phyloP scores from a whole-genome alignment of 192 early-diverging fungal species.

The Backusella tarrabulga region DNA sequence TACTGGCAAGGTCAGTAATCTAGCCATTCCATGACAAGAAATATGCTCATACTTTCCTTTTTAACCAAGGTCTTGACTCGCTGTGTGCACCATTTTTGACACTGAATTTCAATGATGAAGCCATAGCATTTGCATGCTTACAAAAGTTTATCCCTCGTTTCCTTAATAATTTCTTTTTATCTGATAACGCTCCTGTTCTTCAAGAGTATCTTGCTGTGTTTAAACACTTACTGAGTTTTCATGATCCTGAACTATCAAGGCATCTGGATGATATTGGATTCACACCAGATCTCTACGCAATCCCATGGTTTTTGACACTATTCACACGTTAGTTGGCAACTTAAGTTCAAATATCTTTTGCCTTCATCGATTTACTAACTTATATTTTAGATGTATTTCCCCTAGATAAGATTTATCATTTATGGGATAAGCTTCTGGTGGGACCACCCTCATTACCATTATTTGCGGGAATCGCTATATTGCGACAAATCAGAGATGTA shows the following conservation, averaged over 20 bases:
- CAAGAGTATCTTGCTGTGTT: conserved; percentile 69
- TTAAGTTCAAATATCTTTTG: not conserved
- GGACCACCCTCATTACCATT: conserved; percentile 63
- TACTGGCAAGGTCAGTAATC: conserved; percentile 77
- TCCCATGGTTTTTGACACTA: conserved; percentile 82
- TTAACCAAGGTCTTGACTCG: conserved; percentile 62
- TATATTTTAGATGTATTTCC: conserved; percentile 73
- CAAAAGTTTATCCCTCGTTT: conserved; percentile 64
- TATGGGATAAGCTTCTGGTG: conserved; percentile 77
- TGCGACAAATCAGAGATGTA: conserved; percentile 63
- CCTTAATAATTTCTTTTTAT: conserved; percentile 68
- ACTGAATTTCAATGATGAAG: conserved; percentile 75
- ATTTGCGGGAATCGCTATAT: conserved; percentile 68
- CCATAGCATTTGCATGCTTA: conserved; percentile 66
- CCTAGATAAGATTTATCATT: conserved; percentile 74
- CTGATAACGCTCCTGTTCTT: conserved; percentile 69
- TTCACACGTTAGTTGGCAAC: conserved; percentile 65
- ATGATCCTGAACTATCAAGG: conserved; percentile 70
- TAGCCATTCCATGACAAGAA: not conserved
- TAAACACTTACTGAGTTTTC: conserved; percentile 62
- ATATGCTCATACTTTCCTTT: not conserved
- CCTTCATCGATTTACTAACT: too few relatives aligned
- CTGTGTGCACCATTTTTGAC: conserved; percentile 73
- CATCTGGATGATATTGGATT: conserved; percentile 64
- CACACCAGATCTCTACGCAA: conserved; percentile 72